Evolutionary conservation across 1,284 basidiomycete species (phyloP), one percentile per base, ranked within the genome.

Genomic region (Papiliotrema laurentii): DNA sequence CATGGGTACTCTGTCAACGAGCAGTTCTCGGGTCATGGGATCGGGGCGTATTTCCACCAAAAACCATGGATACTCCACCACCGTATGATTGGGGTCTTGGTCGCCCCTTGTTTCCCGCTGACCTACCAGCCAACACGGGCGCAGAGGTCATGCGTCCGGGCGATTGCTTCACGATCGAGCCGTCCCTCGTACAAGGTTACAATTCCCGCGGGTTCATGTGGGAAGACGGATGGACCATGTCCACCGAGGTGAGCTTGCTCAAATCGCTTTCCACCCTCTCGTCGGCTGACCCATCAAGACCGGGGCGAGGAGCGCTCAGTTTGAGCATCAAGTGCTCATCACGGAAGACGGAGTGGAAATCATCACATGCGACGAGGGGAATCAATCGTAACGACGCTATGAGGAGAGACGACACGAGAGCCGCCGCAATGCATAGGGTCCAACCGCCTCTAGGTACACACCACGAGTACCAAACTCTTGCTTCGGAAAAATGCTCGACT

Each of bases 101-200:
- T 65, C 13, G 16, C 13, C 1, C 7, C 37, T 45, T 54, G 26
- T 35, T 21, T 38, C 5, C 24, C 25, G n/a, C 45, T 37, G 24
- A 43, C 34, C 21, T 5, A 36, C n/a, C 53, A 89, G 86, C 78
- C 39, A 91, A 92, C 58, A 81, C 85, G 21, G 87, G 89, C 51
- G 83, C 83, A 2, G 88, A 83, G 0, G 63, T 78, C 14, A 92
- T 93, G 89, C 65, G 73, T 41, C 84, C 85, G 0, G 89, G 89
- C 0, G 83, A 92, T 68, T 89, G 87, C 64, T 92, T 92, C 62
- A 92, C 89, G 0, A 89, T 93, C 43, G 89, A 91, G 83, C 89
- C 89, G 4, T 79, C 79, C 38, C 75, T 93, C 22, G 79, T 91
- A 4, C 85, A 89, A 72, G 89, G 89, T 4, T 71, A 70, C 1